A percentile compares a stretch with the other conserved stretches of the same genome.
These are phyloP conservation scores for Cenchrus americanus DNA, from an alignment of 176 grass and related monocot species.

Conservation along the genomic window DNA sequence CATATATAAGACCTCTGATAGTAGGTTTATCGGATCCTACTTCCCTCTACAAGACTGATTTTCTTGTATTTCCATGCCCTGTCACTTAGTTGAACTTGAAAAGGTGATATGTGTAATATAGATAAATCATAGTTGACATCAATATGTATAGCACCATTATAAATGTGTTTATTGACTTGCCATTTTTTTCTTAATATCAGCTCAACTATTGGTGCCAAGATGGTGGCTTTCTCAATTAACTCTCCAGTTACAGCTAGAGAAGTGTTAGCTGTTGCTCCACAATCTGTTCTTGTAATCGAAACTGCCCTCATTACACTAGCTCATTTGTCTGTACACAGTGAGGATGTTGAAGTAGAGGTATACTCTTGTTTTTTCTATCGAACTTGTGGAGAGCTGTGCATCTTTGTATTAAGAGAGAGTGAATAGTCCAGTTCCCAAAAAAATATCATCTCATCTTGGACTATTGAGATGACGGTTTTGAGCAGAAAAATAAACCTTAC, in stretches of 20 bases:
- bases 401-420: too few relatives aligned
- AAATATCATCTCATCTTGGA: too few relatives aligned
- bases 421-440: too few relatives aligned
- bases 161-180: slow-evolving; percentile 19
- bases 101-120: not conserved
- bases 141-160: not conserved
- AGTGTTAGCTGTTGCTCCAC: slow-evolving; percentile 66
- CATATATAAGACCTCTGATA: not conserved
- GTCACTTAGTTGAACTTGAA: not conserved
- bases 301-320: slow-evolving; percentile 79
- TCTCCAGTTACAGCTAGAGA: slow-evolving; percentile 69
- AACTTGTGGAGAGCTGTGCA: too few relatives aligned
- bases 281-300: slow-evolving; percentile 58
- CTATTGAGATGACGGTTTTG: too few relatives aligned
- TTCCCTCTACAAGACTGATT: not conserved
- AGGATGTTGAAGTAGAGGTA: slow-evolving; percentile 93
- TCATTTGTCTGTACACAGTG: slow-evolving; percentile 80
- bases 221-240: slow-evolving; percentile 68
- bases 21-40: slow-evolving; percentile 2
- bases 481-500: too few relatives aligned
- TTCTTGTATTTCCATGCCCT: slow-evolving; percentile 11
- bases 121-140: slow-evolving; percentile 33
- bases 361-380: slow-evolving; percentile 14
- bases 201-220: slow-evolving; percentile 76
- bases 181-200: slow-evolving; percentile 48